Evolutionary conservation across 2,329 filamentous ascomycete species (phyloP), one percentile per base, ranked within the genome.

Genomic region (Apiospora saccharicola): DNA sequence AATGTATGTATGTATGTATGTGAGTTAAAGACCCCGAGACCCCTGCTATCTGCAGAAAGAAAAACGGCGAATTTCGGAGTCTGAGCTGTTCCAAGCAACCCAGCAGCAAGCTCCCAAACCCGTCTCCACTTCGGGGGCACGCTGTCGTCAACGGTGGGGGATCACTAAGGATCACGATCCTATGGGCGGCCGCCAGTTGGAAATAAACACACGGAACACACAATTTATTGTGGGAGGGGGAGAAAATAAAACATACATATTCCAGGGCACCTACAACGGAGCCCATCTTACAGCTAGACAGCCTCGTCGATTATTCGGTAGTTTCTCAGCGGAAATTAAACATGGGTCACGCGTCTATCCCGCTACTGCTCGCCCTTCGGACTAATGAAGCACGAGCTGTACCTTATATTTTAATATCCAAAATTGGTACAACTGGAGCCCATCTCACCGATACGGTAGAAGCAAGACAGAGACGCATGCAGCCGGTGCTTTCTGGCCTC

Each of bases 1-100:
- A 69, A 69, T 69, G 67, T n/a, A n/a, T n/a, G n/a, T n/a, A n/a
- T n/a, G n/a, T n/a, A n/a, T n/a, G n/a, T n/a, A n/a, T n/a, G n/a
- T n/a, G 53, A 61, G 53, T 61, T 22, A 10, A 24, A 46, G 43
- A 46, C 30, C 43, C 43, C 67, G 43, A 68, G 44, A 69, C 47
- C 67, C 67, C 67, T 69, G 67, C 44, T 4, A 41, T 41, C 10
- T 37, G 8, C 5, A 37, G 37, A 41, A 26, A 30, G 34, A 37
- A 47, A 49, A 49, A 69, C 67, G 67, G 67, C 67, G 67, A 69
- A 69, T 69, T 4, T 69, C 67, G 67, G 67, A 69, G 26, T 49
- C 44, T 46, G 30, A 49, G 67, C 37, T 69, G 43, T 37, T 46
- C 67, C 67, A 34, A 49, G 44, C 44, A 49, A 46, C 57, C 57